Base-by-base conservation (phyloP, 2,329 filamentous ascomycete species). In the Conoideocrella luteorostrata region DNA sequence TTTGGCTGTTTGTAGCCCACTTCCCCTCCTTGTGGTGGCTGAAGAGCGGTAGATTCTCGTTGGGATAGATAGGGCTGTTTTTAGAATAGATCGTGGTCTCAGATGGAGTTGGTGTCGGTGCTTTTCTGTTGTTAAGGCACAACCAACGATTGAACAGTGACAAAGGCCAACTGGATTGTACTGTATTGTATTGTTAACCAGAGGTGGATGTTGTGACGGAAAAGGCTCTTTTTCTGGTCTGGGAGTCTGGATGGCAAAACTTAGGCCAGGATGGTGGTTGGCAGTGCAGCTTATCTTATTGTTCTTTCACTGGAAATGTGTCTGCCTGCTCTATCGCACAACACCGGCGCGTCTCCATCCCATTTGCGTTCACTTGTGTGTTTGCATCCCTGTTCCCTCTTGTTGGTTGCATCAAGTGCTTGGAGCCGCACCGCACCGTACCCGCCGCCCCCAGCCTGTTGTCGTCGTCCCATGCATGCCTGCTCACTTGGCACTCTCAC, bases 181-280 rank as follows among this genome's bases (percentile, higher is more conserved):
- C n/a, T n/a, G n/a, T n/a, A 33, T n/a, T 11, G 17, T 29, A 18
- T 24, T 13, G 23, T 17, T 18, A 20, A 2, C 17, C 9, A 18
- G 33, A 10, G 5, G 7, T 12, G 33, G 18, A 26, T 7, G 22
- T 18, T 20, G 41, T n/a, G 24, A 34, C 41, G 41, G 41, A 24
- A 43, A 32, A 32, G 33, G 32, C 17, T 20, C 32, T 37, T 26
- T 37, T 43, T 32, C n/a, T n/a, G n/a, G 37, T 32, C 41, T 43
- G 33, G 18, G 41, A 21, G 24, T 26, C 39, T 41, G 39, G 29
- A 18, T n/a, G n/a, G n/a, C n/a, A n/a, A n/a, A n/a, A n/a, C n/a
- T n/a, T n/a, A n/a, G n/a, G n/a, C n/a, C n/a, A n/a, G n/a, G n/a
- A n/a, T n/a, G n/a, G 20, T 18, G 18, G 18, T 11, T 34, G 39